Evolutionary conservation across 495 filamentous ascomycete species (phyloP).

Genomic region (Hypoxylon lenormandii): DNA sequence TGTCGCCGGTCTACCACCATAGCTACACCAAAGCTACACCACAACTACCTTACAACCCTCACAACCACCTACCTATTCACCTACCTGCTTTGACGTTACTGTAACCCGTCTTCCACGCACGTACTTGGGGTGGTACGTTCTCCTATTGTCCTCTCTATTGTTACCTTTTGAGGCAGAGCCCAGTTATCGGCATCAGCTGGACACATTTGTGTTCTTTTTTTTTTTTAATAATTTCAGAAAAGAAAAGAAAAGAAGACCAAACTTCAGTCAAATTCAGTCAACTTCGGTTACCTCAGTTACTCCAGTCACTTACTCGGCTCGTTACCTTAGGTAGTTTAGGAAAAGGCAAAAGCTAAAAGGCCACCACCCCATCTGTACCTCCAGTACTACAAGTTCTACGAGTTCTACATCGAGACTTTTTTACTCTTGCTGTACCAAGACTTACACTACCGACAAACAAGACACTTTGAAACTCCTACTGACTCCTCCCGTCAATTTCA

Average conservation of each 20-base stretch:
- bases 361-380: neutral
- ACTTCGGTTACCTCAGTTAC: neutral
- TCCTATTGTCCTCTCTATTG: neutral
- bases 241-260: too few species aligned
- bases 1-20: slow-evolving; percentile 17
- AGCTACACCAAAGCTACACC: slow-evolving; percentile 4
- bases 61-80: neutral
- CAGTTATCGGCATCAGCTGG: neutral
- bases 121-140: neutral
- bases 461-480: too few species aligned
- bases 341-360: slow-evolving; percentile 2
- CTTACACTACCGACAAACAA: too few species aligned
- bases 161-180: neutral
- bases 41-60: too few species aligned
- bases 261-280: too few species aligned
- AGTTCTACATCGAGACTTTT: too few species aligned
- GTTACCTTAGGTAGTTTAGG: neutral
- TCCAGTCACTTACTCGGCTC: neutral
- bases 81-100: neutral
- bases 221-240: too few species aligned
- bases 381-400: neutral
- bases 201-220: neutral
- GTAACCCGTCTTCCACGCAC: too few species aligned
- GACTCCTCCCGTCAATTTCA: too few species aligned
- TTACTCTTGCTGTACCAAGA: too few species aligned